Conservation (phyloP, 306 rosid genomes). For the Dryas alaskensis region DNA sequence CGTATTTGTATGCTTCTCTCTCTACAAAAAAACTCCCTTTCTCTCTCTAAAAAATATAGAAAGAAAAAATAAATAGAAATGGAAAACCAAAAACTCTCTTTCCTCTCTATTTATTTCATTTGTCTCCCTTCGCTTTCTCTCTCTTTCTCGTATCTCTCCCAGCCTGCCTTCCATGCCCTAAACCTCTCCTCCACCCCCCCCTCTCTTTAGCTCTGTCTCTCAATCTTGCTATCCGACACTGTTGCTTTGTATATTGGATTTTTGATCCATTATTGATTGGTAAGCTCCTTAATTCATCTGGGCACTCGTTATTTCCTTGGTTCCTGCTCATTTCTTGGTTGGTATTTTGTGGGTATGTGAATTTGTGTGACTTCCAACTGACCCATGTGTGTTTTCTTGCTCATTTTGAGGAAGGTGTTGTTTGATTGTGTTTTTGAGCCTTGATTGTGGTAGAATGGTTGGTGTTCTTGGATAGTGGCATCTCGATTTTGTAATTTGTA, state of each 20-base stretch:
- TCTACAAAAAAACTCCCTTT: slow-evolving; percentile 20
- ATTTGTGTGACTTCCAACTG: slow-evolving; percentile 40
- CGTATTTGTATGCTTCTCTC: slow-evolving; percentile 59
- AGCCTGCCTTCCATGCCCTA: slow-evolving; percentile 67
- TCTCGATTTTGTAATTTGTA: slow-evolving; percentile 34
- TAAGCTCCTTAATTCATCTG: slow-evolving; percentile 45
- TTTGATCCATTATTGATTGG: slow-evolving; percentile 59
- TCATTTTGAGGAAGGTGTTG: slow-evolving; percentile 30
- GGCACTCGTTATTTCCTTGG: slow-evolving; percentile 15
- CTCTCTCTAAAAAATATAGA: slow-evolving; percentile 42
- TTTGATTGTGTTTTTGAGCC: slow-evolving; percentile 28
- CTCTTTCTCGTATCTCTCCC: slow-evolving; percentile 46
- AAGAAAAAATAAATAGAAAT: slow-evolving; percentile 31
- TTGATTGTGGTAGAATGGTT: slow-evolving; percentile 30
- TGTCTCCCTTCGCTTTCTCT: slow-evolving; percentile 55
- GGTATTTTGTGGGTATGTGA: slow-evolving; percentile 27
- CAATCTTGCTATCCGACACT: slow-evolving; percentile 37
- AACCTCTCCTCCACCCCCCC: slow-evolving; percentile 25
- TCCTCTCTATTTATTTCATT: slow-evolving; percentile 48
- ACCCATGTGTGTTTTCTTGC: slow-evolving; percentile 18
- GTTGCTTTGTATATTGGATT: slow-evolving; percentile 27
- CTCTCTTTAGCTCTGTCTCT: slow-evolving; percentile 25
- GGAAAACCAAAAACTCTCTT: slow-evolving; percentile 36
- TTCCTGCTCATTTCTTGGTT: slow-evolving; percentile 30
- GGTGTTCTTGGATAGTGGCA: slow-evolving; percentile 28